Conservation (phyloP, 768 basidiomycete species). For the Serpula lacrymans region DNA sequence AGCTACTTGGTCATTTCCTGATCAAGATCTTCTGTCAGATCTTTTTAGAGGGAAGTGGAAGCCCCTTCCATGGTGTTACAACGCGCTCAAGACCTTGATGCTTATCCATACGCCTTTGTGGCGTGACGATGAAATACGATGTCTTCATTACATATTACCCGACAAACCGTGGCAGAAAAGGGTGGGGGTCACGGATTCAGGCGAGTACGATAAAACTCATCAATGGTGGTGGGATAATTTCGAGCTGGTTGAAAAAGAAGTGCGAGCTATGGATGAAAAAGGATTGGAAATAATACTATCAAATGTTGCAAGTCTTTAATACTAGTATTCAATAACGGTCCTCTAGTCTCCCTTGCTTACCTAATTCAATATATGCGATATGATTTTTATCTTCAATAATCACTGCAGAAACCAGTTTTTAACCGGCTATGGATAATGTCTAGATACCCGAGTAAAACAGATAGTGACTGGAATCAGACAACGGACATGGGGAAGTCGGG, state of each 20-base stretch:
- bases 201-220: conserved; percentile 52
- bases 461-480: too few species aligned
- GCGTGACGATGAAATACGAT: conserved; percentile 81
- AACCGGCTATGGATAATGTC: too few species aligned
- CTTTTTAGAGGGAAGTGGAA: conserved; percentile 78
- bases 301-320: conserved; percentile 49
- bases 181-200: conserved; percentile 35
- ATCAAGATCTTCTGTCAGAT: conserved; percentile 87
- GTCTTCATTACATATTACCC: conserved; percentile 81
- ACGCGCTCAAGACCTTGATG: conserved; percentile 87
- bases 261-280: conserved; percentile 41
- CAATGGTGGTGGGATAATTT: conserved; percentile 82
- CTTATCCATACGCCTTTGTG: conserved; percentile 71
- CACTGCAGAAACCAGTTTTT: too few species aligned
- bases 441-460: too few species aligned
- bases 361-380: too few species aligned
- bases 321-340: too few species aligned
- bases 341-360: too few species aligned
- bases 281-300: conserved; percentile 50
- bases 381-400: too few species aligned
- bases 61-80: conserved; percentile 84
- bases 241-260: conserved; percentile 36
- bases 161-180: conserved; percentile 85
- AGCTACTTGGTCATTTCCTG: conserved; percentile 68
- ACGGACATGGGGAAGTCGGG: too few species aligned